Conservation (phyloP, 2,329 filamentous ascomycete species). For the Malbranchea zuffiana region DNA sequence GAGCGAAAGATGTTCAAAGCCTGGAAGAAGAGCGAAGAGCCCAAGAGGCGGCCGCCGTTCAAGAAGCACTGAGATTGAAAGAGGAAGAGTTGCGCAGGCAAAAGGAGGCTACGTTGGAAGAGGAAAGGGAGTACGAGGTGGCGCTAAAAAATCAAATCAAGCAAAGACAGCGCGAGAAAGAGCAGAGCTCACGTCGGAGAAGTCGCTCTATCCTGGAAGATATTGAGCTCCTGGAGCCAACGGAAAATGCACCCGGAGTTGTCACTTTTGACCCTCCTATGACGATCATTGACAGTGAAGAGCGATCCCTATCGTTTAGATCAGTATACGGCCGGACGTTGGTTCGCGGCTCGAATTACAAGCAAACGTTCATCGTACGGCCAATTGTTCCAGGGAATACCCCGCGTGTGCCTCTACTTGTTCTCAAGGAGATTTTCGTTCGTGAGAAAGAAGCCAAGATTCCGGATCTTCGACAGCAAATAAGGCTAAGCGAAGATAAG, state of each 20-base stretch:
- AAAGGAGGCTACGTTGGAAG: constrained; percentile 31
- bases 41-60: constrained; percentile 57
- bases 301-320: constrained; percentile 56
- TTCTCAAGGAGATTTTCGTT: constrained; percentile 61
- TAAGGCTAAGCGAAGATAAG: constrained; percentile 64
- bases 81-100: constrained; percentile 40
- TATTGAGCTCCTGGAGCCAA: constrained; percentile 20
- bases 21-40: constrained; percentile 79
- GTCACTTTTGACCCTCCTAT: constrained; percentile 36
- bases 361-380: constrained; percentile 56
- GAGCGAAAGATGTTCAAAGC: constrained; percentile 67
- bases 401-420: constrained; percentile 50
- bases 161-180: constrained; percentile 29
- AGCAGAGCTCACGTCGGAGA: constrained; percentile 29
- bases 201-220: constrained; percentile 28
- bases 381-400: constrained; percentile 50
- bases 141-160: constrained; percentile 31
- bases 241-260: constrained; percentile 27
- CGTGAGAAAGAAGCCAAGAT: constrained; percentile 47
- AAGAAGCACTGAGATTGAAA: constrained; percentile 40
- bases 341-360: constrained; percentile 54
- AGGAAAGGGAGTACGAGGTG: constrained; percentile 31
- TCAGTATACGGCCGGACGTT: constrained; percentile 59
- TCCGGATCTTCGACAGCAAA: constrained; percentile 59
- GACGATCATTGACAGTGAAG: constrained; percentile 50